These are phyloP conservation scores for Przewalskia tangutica DNA, from an alignment of 257 asterid species.

Conservation along the genomic window DNA sequence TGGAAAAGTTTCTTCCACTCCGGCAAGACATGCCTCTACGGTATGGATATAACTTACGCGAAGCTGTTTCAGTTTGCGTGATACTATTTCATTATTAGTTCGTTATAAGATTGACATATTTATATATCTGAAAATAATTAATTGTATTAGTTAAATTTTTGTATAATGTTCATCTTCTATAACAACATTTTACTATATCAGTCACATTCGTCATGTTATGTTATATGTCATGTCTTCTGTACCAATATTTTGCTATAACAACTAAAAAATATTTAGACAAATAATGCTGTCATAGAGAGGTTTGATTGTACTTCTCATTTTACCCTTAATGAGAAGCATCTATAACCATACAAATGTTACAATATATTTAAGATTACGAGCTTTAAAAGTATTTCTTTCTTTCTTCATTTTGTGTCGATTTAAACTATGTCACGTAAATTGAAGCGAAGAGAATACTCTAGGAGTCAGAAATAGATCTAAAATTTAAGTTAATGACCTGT, in stretches of 20 bases:
- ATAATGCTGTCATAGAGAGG: too few species aligned
- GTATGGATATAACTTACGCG: background rate
- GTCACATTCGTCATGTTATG: too few species aligned
- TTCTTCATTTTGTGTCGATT: background rate
- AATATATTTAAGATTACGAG: background rate
- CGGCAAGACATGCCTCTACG: conserved; percentile 7
- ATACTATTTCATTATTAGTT: background rate
- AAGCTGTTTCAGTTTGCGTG: background rate
- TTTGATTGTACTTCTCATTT: background rate
- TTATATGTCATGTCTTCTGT: too few species aligned
- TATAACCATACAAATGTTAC: background rate
- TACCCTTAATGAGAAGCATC: background rate
- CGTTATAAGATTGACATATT: background rate
- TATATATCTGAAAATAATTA: background rate
- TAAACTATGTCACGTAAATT: background rate
- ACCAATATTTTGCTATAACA: too few species aligned
- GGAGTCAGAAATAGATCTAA: fast-evolving
- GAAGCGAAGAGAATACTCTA: background rate
- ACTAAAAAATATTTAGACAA: too few species aligned
- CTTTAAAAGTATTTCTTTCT: background rate
- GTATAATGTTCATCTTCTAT: too few species aligned
- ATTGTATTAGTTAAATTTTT: background rate
- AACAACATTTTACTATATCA: too few species aligned
- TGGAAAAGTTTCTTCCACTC: conserved; percentile 18
- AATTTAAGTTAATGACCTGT: background rate